A percentile compares a stretch with the other conserved stretches of the same genome.
Conservation (phyloP, 768 basidiomycete species). For the Pleurotus citrinopileatus region DNA sequence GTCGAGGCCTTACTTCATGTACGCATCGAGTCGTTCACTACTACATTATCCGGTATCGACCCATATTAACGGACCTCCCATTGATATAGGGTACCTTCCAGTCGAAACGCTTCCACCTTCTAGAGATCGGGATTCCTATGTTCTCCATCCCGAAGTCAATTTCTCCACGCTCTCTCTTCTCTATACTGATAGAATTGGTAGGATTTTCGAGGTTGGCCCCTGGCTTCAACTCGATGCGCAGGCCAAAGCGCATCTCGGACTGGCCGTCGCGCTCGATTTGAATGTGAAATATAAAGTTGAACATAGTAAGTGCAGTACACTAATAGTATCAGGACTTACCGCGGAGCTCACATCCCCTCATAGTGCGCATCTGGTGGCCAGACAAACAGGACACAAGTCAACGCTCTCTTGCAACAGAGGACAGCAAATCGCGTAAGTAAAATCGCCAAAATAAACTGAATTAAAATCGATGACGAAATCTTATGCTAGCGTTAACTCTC, state of each 20-base stretch:
- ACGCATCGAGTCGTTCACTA: conserved; percentile 17
- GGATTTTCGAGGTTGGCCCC: conserved; percentile 37
- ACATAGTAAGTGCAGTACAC: background rate
- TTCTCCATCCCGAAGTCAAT: conserved; percentile 28
- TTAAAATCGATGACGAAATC: background rate
- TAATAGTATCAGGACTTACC: background rate
- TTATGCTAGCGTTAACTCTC: conserved; percentile 23
- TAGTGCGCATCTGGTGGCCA: conserved; percentile 13
- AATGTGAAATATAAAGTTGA: conserved; percentile 27
- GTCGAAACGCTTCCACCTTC: conserved; percentile 26
- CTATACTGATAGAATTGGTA: conserved; percentile 10
- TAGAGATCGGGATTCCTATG: conserved; percentile 28
- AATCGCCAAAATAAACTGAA: background rate
- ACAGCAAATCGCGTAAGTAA: conserved; percentile 24
- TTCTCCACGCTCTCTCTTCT: background rate
- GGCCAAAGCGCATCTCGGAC: conserved; percentile 24
- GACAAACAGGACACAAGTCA: conserved; percentile 20
- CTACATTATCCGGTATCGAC: conserved; percentile 21
- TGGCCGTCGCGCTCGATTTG: conserved; percentile 28
- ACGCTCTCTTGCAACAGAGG: conserved; percentile 7
- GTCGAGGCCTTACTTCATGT: conserved; percentile 23
- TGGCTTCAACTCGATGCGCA: conserved; percentile 31
- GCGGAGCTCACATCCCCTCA: conserved; percentile 35
- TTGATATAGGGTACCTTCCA: conserved; percentile 22
- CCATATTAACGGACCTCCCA: background rate